phyloP scores from a whole-genome alignment of 306 rosid species.

The Rosa lucieae region DNA sequence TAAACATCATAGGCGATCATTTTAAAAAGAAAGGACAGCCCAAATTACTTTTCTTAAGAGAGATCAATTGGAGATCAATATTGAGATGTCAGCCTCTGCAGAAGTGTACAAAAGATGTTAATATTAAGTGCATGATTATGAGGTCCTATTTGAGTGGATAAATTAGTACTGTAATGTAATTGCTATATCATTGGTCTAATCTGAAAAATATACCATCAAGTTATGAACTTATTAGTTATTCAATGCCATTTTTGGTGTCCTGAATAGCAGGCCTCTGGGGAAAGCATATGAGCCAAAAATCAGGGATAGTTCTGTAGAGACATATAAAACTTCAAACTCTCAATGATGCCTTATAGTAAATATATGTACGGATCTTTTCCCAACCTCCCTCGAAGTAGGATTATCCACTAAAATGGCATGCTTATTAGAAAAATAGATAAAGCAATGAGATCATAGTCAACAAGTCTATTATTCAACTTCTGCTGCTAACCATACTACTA shows the following conservation, averaged over 20 bases:
- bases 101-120: neutral
- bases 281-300: neutral
- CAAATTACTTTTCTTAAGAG: neutral
- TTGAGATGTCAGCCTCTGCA: neutral
- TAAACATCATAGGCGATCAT: neutral
- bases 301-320: neutral
- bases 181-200: neutral
- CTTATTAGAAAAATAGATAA: neutral
- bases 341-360: neutral
- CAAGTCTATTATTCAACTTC: neutral
- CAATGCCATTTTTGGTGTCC: neutral
- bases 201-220: neutral
- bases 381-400: neutral
- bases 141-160: neutral
- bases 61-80: neutral
- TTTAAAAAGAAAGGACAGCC: neutral
- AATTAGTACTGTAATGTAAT: neutral
- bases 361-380: neutral
- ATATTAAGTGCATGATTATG: neutral
- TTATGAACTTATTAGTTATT: neutral
- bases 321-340: neutral
- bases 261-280: neutral
- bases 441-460: neutral
- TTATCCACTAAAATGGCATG: neutral
- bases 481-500: neutral